Base-by-base conservation (phyloP, 2,329 filamentous ascomycete genomes). In the Ceratocystis albifundus region DNA sequence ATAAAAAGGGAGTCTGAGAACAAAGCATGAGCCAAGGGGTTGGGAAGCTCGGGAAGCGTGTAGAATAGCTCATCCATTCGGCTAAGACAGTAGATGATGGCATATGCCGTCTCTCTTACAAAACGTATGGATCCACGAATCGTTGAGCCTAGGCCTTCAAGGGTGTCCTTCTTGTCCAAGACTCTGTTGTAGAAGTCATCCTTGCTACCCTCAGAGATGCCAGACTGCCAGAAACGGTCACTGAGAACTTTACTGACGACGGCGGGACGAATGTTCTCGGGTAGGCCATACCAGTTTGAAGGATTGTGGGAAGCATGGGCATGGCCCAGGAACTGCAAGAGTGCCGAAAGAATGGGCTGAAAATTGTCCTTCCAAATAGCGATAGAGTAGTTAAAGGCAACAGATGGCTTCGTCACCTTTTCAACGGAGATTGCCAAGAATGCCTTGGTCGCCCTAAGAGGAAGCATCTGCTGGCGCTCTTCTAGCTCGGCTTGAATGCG, bases 191-290 rank as follows among this genome's bases (percentile, higher is more conserved):
- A 97, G 74, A 99, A 99, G 67, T 97, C 93, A 69, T 97, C 94
- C 74, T 94, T 91, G 71, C 90, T 97, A 30, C 96, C 94, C 69
- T 88, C 89, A 0, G 94, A 97, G 63, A 99, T 99, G 8, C 94
- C 94, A 5, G 92, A 90, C 78, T 99, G 94, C 94, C 94, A 99
- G 74, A 99, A 99, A 28, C 94, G 84, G 75, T 99, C 94, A 15
- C 91, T 96, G 25, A 99, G 78, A 22, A 97, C 90, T 25, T 89
- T 84, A 55, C 85, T 83, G 48, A 97, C 88, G 64, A 96, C 84
- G 2, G 46, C 17, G 4, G 82, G 78, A 67, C 86, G 86, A 80
- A 95, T 87, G 53, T 95, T 90, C 10, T 79, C 74, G 1, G 91
- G 87, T 17, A 96, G 77, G 41, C 86, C 83, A 8, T 82, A 80